Base-by-base conservation (phyloP, 352 stramenopile species). In the Pythium guiyangense region DNA sequence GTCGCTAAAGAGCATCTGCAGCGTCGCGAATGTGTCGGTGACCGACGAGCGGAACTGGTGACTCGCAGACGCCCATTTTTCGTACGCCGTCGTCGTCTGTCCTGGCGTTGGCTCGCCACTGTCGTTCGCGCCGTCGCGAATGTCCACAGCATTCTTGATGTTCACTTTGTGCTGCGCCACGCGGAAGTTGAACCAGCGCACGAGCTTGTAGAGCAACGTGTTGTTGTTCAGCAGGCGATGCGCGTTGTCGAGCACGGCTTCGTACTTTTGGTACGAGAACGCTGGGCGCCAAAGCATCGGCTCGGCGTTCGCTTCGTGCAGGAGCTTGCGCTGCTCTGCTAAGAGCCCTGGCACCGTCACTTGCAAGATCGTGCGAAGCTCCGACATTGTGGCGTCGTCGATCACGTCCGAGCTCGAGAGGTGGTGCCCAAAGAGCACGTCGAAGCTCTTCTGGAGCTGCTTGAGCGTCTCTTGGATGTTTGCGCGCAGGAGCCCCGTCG, bases 161-260 rank as follows among this genome's bases (percentile, higher is more conserved):
- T 69, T 59, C 20, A 77, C 35, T 42, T 74, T 77, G 20, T 88
- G 64, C 46, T 76, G 58, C 63, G 74, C 70, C 6, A 86, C 67
- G 2, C 83, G 79, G 59, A 81, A 88, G 47, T 77, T 77, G 57
- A 84, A 91, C 84, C 84, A 94, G n/a, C 67, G 63, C 20, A 91
- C 66, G 10, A 94, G 67, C 60, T 94, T 94, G 59, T 75, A 92
- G 1, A 94, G 56, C 50, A 94, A 44, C 29, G 88, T 86, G 59
- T 89, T 92, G 77, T 90, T 90, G 73, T 89, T 92, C 12, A 94
- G 66, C 37, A 94, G 56, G 0, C 81, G 76, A 9, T 82, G 66
- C 12, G 64, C 84, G 34, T 67, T 77, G 6, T 89, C 69, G 1
- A 94, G 57, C 14, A 94, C 77, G 0, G 62, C 52, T 42, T 87